Conservation (phyloP, 805 yeast species). For the Alloascoidea africana region DNA sequence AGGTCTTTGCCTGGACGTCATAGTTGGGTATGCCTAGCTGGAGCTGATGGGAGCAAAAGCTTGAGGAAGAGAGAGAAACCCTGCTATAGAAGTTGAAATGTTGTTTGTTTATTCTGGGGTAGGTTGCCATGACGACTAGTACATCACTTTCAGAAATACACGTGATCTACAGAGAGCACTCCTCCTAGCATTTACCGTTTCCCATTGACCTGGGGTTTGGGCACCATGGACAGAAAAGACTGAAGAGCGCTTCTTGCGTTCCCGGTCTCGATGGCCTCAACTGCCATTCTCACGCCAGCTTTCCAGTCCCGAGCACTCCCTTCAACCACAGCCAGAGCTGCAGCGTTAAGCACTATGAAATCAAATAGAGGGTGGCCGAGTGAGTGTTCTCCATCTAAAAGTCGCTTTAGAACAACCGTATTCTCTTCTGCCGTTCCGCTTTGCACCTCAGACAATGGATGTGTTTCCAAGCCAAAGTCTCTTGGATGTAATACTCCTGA, state of each 20-base stretch:
- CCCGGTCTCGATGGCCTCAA: constrained; percentile 51
- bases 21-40: not conserved
- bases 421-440: constrained; percentile 85
- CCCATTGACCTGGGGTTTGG: no score
- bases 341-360: constrained; percentile 81
- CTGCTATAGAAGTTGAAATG: no score
- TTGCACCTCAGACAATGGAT: constrained; percentile 47
- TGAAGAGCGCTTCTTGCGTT: constrained; percentile 46
- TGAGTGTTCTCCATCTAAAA: constrained; percentile 15
- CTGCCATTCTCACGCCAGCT: constrained; percentile 65
- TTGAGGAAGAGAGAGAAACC: no score
- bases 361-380: constrained; percentile 51
- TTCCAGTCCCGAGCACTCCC: constrained; percentile 59
- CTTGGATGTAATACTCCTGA: constrained; percentile 40
- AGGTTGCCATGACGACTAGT: no score
- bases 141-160: no score
- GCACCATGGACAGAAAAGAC: no score
- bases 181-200: constrained; percentile 8
- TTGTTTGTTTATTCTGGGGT: no score
- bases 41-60: no score
- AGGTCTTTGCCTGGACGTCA: not conserved
- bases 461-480: constrained; percentile 73
- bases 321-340: constrained; percentile 70
- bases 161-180: no score
- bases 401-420: constrained; percentile 41